A percentile compares a stretch with the other conserved stretches of the same genome.
These are phyloP conservation scores for Buxus sempervirens DNA, from an alignment of 164 flowering plant genomes.

Conservation along the genomic window DNA sequence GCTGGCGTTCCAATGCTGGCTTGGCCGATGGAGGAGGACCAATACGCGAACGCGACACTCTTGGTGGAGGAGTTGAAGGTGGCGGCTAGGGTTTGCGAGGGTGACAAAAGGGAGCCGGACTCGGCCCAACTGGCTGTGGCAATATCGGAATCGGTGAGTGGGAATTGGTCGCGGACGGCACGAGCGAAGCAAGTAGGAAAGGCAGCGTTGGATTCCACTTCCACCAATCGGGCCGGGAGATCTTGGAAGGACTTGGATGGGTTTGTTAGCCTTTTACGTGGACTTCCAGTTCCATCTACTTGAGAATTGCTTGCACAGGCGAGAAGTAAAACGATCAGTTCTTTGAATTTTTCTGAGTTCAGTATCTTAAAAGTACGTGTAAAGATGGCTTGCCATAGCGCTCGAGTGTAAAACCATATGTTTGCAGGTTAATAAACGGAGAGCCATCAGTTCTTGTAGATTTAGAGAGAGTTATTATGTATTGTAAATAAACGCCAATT, in stretches of 20 bases:
- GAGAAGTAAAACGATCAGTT: too few relatives aligned
- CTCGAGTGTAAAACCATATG: too few relatives aligned
- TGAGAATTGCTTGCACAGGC: too few relatives aligned
- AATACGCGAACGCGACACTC: slow-evolving; percentile 33
- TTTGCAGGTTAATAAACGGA: too few relatives aligned
- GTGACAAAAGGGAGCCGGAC: slow-evolving; percentile 8
- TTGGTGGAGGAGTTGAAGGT: slow-evolving; percentile 34
- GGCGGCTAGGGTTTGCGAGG: slow-evolving; percentile 32
- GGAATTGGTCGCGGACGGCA: neutral
- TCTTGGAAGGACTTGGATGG: slow-evolving; percentile 9
- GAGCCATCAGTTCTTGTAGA: too few relatives aligned
- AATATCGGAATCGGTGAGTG: slow-evolving; percentile 7
- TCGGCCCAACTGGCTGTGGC: slow-evolving; percentile 6
- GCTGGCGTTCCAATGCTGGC: slow-evolving; percentile 45
- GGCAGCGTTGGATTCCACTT: slow-evolving; percentile 3
- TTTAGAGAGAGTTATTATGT: too few relatives aligned
- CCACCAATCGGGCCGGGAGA: slow-evolving; percentile 14
- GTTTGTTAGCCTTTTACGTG: slow-evolving; percentile 5
- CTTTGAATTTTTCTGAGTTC: too few relatives aligned
- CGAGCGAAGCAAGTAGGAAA: slow-evolving; percentile 10
- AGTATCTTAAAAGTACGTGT: too few relatives aligned
- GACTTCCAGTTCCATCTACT: too few relatives aligned
- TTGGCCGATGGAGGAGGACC: slow-evolving; percentile 59
- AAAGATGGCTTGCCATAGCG: too few relatives aligned
- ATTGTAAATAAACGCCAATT: too few relatives aligned